These are phyloP conservation scores for Amanita brunnescens DNA, from an alignment of 768 basidiomycete genomes.

Conservation along the genomic window DNA sequence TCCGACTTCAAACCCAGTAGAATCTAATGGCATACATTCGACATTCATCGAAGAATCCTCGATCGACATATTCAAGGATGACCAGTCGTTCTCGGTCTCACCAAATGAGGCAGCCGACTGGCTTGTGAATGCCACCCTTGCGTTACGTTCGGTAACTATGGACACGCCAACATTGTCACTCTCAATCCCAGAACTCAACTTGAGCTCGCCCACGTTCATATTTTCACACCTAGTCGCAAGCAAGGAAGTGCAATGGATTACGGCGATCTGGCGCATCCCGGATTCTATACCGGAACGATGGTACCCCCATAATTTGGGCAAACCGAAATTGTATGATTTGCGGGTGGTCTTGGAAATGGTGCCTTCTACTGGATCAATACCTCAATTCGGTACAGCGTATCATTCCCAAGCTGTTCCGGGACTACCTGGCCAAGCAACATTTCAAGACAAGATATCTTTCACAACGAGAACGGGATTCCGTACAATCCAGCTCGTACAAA, in stretches of 20 bases:
- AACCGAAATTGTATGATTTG: constrained; percentile 46
- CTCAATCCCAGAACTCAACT: constrained; percentile 37
- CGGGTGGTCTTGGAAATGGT: constrained; percentile 29
- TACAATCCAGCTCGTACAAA: constrained; percentile 46
- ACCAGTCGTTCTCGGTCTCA: constrained; percentile 34
- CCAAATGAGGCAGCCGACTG: constrained; percentile 43
- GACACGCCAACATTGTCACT: constrained; percentile 30
- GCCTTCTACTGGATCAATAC: background rate
- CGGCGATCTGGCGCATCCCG: constrained; percentile 35
- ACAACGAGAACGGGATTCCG: constrained; percentile 47
- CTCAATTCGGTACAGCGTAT: too few relatives aligned
- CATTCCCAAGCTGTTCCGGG: too few relatives aligned
- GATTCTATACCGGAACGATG: constrained; percentile 39
- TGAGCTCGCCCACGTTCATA: constrained; percentile 27
- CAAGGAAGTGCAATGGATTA: constrained; percentile 29
- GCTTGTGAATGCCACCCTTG: constrained; percentile 47
- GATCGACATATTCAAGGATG: constrained; percentile 46
- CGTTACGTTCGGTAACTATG: constrained; percentile 33
- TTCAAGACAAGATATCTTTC: constrained; percentile 25
- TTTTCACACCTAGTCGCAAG: constrained; percentile 17
- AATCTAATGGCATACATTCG: constrained; percentile 8
- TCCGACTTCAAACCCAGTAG: constrained; percentile 13
- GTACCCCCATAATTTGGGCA: constrained; percentile 49
- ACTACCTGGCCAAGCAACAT: too few relatives aligned
- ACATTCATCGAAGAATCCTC: constrained; percentile 44